Evolutionary conservation across 75 land plant genomes (phyloP).

Genomic region (Ceratopteris richardii): DNA sequence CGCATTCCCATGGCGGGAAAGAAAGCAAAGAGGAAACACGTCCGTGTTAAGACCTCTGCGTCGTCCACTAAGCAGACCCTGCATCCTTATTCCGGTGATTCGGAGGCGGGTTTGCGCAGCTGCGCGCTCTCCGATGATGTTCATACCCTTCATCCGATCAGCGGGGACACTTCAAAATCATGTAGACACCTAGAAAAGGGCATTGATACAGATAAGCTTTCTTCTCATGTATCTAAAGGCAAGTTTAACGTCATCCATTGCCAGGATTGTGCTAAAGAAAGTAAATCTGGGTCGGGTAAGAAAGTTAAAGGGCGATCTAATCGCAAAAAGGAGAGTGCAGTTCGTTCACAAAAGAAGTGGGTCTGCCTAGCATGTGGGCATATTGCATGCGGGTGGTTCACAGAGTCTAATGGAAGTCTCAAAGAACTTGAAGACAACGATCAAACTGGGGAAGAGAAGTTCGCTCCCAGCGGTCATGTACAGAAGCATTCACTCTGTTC

Average conservation of each 20-base stretch:
- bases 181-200: slow-evolving; percentile 53
- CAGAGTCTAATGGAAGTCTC: background rate
- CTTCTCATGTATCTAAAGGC: slow-evolving; percentile 16
- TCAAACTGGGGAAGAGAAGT: slow-evolving; percentile 11
- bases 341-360: slow-evolving; percentile 31
- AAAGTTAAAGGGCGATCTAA: slow-evolving; percentile 44
- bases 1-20: no score
- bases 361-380: slow-evolving; percentile 79
- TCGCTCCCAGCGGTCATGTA: slow-evolving; percentile 43
- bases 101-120: no score
- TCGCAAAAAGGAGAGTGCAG: slow-evolving; percentile 28
- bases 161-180: background rate
- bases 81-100: no score
- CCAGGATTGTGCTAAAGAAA: slow-evolving; percentile 44
- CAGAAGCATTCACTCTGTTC: slow-evolving; percentile 35
- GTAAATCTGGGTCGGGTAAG: slow-evolving; percentile 13
- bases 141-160: no score
- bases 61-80: no score
- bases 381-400: slow-evolving; percentile 43
- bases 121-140: no score
- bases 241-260: slow-evolving; percentile 24
- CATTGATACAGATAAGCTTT: slow-evolving; percentile 29
- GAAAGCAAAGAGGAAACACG: no score
- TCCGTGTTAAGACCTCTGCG: no score
- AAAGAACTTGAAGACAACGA: background rate